Base-by-base conservation (phyloP, 1,284 basidiomycete species). In the Wallemia ichthyophaga region DNA sequence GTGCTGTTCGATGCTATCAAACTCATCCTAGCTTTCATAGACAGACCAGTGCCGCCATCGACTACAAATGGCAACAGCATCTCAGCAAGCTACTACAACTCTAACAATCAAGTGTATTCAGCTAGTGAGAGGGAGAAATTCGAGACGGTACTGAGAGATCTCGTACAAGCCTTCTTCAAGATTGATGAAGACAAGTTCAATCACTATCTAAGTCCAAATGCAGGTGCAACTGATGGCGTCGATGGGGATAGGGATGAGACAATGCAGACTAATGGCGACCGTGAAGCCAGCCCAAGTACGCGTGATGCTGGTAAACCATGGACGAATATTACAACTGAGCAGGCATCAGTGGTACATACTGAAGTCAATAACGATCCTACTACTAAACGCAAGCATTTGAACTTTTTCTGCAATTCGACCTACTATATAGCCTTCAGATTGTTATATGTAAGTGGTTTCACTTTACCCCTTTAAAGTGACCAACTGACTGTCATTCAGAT, bases 361-460 rank as follows among this genome's bases (percentile, higher is more conserved):
- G 9, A 33, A n/a, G 56, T 31, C 21, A 48, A 13, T 19, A 48
- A 48, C n/a, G 37, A 48, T 19, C 58, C 23, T 58, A 63, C 21
- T 37, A 60, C 58, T 63, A 64, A 57, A 48, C 58, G 53, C 63
- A 63, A 58, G 58, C 64, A 1, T 62, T 58, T n/a, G 61, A 76
- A 75, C 31, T 87, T 96, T 71, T 96, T 94, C 71, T 79, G 80
- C 64, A 92, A 95, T 71, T 88, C 85, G 61, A 83, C 86, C 53
- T 86, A 89, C 69, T 98, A 95, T 72, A 83, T 85, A 21, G 71
- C 95, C 61, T 69, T 95, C 64, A 80, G 92, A 57, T 72, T 95
- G 59, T 69, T 94, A 32, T 85, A 92, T 78, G 87, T 88, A 65
- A 64, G 78, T 69, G 60, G 37, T 58, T 32, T 54, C 61, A 54